These are phyloP conservation scores for Mortierella claussenii DNA, from an alignment of 192 early-diverging fungal species.

Conservation along the genomic window DNA sequence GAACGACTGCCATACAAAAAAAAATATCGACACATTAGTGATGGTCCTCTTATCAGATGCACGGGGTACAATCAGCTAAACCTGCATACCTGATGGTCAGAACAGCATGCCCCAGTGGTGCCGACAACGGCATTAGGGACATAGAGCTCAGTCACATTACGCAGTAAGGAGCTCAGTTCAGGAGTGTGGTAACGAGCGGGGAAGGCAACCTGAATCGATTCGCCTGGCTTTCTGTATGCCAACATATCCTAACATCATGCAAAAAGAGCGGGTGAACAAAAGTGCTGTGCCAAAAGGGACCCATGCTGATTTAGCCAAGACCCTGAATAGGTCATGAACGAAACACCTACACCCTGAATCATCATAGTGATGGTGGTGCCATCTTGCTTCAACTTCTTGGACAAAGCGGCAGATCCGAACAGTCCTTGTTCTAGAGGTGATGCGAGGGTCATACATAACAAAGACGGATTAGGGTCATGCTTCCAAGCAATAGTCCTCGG, in stretches of 20 bases:
- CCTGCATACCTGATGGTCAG: slow-evolving; percentile 50
- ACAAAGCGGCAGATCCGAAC: slow-evolving; percentile 54
- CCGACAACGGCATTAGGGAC: slow-evolving; percentile 53
- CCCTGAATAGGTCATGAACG: no score
- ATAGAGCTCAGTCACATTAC: slow-evolving; percentile 52
- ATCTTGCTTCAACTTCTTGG: slow-evolving; percentile 35
- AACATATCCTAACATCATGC: slow-evolving; percentile 58
- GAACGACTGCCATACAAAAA: slow-evolving; percentile 28
- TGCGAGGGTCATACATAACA: neutral
- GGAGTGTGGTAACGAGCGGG: slow-evolving; percentile 52
- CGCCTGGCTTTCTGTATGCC: slow-evolving; percentile 55
- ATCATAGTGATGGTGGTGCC: slow-evolving; percentile 50
- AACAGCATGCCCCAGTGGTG: slow-evolving; percentile 55
- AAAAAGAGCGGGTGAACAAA: no score
- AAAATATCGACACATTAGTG: neutral
- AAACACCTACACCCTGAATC: slow-evolving; percentile 52
- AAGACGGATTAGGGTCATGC: no score
- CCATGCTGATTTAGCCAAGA: no score
- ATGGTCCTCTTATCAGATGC: no score
- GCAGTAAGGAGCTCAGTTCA: slow-evolving; percentile 47
- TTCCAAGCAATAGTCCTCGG: no score
- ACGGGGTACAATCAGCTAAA: no score
- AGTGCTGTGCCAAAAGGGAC: no score
- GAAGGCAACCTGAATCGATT: slow-evolving; percentile 57
- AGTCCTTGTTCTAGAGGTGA: slow-evolving; percentile 52